A percentile compares a stretch with the other conserved stretches of the same genome.
These are phyloP conservation scores for Moesziomyces globuligerus DNA, from an alignment of 1,284 basidiomycete species.

Conservation along the genomic window DNA sequence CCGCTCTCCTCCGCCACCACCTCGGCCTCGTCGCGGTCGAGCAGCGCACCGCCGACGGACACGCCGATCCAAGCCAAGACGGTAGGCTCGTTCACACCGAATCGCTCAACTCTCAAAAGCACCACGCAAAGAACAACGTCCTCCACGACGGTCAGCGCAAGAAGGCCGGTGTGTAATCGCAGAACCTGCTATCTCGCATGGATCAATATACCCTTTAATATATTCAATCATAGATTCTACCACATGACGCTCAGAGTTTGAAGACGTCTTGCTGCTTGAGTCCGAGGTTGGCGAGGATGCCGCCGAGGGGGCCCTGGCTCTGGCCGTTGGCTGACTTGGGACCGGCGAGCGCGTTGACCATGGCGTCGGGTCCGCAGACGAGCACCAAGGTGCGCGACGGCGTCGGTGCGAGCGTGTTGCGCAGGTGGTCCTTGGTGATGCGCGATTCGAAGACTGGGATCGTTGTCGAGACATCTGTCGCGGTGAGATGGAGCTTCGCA, in stretches of 20 bases:
- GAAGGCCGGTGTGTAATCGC: slow-evolving; percentile 24
- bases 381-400: slow-evolving; percentile 21
- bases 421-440: slow-evolving; percentile 33
- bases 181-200: too few species aligned
- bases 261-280: slow-evolving; percentile 36
- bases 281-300: slow-evolving; percentile 25
- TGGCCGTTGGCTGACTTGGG: slow-evolving; percentile 37
- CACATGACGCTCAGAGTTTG: slow-evolving; percentile 41
- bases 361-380: slow-evolving; percentile 50
- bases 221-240: neutral
- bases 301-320: slow-evolving; percentile 34
- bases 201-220: slow-evolving; percentile 17
- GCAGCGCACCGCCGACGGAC: slow-evolving; percentile 20
- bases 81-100: slow-evolving; percentile 22
- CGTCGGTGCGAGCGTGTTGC: neutral
- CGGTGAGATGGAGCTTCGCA: slow-evolving; percentile 9
- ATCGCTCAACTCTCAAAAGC: slow-evolving; percentile 12
- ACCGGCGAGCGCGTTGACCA: slow-evolving; percentile 42
- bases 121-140: slow-evolving; percentile 28
- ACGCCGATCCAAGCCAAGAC: slow-evolving; percentile 18
- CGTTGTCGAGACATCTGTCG: neutral
- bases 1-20: slow-evolving; percentile 27
- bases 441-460: slow-evolving; percentile 42
- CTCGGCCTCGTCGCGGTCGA: slow-evolving; percentile 18
- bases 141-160: slow-evolving; percentile 34